phyloP scores from a whole-genome alignment of 2,329 filamentous ascomycete species.

The Colletotrichum australisinense region DNA sequence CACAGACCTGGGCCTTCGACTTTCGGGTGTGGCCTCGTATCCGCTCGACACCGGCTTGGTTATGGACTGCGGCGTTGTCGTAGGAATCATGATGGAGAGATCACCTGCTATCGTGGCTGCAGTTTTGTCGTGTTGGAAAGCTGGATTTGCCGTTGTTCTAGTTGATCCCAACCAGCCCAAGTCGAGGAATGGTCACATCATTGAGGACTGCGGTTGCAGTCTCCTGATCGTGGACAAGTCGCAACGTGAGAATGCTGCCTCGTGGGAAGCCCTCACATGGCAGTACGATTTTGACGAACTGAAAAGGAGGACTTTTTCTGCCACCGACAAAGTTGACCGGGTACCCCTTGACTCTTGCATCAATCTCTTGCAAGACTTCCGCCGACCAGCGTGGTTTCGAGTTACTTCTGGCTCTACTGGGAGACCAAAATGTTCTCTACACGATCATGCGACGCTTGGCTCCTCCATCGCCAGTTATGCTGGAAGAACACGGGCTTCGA shows the following conservation, averaged over 20 bases:
- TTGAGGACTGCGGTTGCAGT: conserved; percentile 6
- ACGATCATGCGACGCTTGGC: not conserved
- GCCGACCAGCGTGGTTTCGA: not conserved
- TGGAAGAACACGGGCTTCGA: conserved; percentile 2
- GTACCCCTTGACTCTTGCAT: not conserved
- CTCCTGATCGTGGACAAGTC: conserved; percentile 7
- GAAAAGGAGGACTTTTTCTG: not conserved
- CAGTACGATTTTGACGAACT: not conserved
- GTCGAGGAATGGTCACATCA: not conserved
- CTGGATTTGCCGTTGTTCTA: conserved; percentile 6
- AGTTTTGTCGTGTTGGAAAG: conserved; percentile 7
- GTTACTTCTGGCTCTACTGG: conserved; percentile 10
- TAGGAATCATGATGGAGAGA: not conserved
- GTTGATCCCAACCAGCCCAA: conserved; percentile 5
- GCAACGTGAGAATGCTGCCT: not conserved
- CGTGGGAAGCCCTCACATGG: not conserved
- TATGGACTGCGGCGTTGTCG: not conserved
- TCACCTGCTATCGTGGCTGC: not conserved
- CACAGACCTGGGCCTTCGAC: not conserved
- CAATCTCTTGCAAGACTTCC: not conserved
- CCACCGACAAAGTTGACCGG: not conserved
- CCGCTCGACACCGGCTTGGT: not conserved
- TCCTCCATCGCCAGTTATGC: conserved; percentile 1
- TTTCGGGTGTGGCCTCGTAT: not conserved
- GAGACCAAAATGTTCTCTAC: not conserved